These are phyloP conservation scores for Saccharomyces hybrid DNA, from an alignment of 1,139 yeast species.

Conservation along the genomic window DNA sequence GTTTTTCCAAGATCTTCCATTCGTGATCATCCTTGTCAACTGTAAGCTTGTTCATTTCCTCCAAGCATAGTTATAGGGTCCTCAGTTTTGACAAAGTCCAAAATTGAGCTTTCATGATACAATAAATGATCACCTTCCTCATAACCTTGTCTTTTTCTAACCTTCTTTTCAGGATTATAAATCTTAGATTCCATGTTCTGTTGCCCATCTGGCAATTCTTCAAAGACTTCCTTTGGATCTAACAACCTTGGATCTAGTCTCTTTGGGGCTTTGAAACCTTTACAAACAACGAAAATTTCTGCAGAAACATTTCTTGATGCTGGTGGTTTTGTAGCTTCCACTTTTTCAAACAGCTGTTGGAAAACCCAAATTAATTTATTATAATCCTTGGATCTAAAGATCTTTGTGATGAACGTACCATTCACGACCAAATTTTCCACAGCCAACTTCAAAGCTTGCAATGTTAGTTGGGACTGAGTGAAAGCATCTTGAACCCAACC, in stretches of 20 bases:
- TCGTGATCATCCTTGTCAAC: conserved; percentile 59
- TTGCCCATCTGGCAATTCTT: conserved; percentile 72
- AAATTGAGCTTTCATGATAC: conserved; percentile 62
- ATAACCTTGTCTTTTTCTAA: conserved; percentile 91
- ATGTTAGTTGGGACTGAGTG: conserved; percentile 90
- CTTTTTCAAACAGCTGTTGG: conserved; percentile 89
- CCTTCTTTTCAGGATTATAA: conserved; percentile 86
- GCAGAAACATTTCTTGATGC: conserved; percentile 98
- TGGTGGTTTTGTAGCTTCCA: conserved; percentile 97
- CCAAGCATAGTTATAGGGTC: conserved; percentile 85
- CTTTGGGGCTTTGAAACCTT: conserved; percentile 92
- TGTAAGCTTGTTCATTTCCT: conserved; percentile 53
- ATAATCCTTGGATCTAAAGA: conserved; percentile 95
- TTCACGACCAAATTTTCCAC: conserved; percentile 89
- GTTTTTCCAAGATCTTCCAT: conserved; percentile 60
- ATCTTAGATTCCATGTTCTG: conserved; percentile 86
- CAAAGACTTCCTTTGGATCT: conserved; percentile 90
- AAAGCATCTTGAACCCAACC: conserved; percentile 99
- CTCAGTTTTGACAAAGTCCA: conserved; percentile 73
- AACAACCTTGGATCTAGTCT: conserved; percentile 85
- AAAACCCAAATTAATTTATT: conserved; percentile 96
- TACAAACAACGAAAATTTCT: conserved; percentile 94
- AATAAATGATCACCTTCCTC: conserved; percentile 86
- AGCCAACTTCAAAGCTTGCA: conserved; percentile 88
- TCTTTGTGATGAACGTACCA: conserved; percentile 94